phyloP scores from a whole-genome alignment of 306 rosid species.

The Canavalia gladiata region DNA sequence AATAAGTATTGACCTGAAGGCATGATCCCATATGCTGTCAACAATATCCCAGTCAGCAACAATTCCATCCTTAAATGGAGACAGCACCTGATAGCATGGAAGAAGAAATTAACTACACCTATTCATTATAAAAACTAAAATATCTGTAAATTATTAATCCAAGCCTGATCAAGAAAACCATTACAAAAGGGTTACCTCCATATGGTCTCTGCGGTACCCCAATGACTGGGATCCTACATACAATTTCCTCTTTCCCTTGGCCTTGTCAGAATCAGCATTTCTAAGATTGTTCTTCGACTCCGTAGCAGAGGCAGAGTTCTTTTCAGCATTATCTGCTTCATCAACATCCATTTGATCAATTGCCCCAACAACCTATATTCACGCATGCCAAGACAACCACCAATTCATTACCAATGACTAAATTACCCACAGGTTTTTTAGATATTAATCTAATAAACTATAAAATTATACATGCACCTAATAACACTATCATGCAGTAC shows the following conservation, averaged over 20 bases:
- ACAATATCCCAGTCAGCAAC: slow-evolving; percentile 98
- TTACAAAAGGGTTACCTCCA: slow-evolving; percentile 74
- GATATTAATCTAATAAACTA: neutral
- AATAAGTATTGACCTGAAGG: slow-evolving; percentile 73
- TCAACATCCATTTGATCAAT: slow-evolving; percentile 95
- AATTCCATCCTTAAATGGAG: slow-evolving; percentile 89
- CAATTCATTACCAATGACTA: slow-evolving; percentile 9
- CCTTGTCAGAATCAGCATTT: slow-evolving; percentile 75
- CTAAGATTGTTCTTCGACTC: slow-evolving; percentile 67
- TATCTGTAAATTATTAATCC: neutral
- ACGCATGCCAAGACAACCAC: slow-evolving; percentile 36
- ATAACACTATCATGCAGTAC: slow-evolving; percentile 7
- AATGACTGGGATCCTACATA: slow-evolving; percentile 91
- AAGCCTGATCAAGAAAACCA: slow-evolving; percentile 19
- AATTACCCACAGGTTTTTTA: slow-evolving; percentile 12
- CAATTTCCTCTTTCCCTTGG: slow-evolving; percentile 82
- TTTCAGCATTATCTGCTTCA: slow-evolving; percentile 72
- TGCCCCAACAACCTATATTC: slow-evolving; percentile 85
- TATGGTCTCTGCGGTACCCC: slow-evolving; percentile 90
- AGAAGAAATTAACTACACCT: slow-evolving; percentile 18
- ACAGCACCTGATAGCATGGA: slow-evolving; percentile 68
- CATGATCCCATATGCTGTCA: slow-evolving; percentile 98
- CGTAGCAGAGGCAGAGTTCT: slow-evolving; percentile 66
- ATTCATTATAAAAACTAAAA: neutral
- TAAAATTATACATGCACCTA: slow-evolving; percentile 18